Evolutionary conservation across 495 filamentous ascomycete species (phyloP), one percentile per base, ranked within the genome.

Genomic region (Apiosordaria backusii): DNA sequence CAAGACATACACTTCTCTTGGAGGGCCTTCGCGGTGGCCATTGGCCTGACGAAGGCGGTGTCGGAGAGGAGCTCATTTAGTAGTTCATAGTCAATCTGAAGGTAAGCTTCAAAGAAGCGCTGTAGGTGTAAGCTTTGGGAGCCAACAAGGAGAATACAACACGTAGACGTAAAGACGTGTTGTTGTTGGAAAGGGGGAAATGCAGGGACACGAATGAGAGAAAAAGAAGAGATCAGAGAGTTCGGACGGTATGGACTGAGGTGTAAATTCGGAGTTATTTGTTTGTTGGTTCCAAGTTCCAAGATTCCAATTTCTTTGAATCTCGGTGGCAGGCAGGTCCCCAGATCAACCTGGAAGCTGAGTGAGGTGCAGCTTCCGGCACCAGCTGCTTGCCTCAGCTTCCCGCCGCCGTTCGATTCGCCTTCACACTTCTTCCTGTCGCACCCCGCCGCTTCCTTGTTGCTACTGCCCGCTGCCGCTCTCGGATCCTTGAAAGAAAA

Each of bases 1-100:
- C n/a, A n/a, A 19, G 9, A 67, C 76, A 54, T 60, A 78, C 77
- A 53, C 65, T 79, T 68, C 77, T 69, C 67, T 75, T 75, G 45
- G 77, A 79, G 4, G 74, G 70, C 60, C 77, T 67, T 24, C 64
- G 67, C 15, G 74, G 75, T 21, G 75, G 74, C 75, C 72, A 76
- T 50, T 71, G 74, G 70, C 67, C 67, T 3, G 71, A 57, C 52
- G 72, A 35, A 53, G 73, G 57, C 35, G 67, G 58, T 24, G 73
- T 29, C 9, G 76, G 63, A 60, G 65, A 68, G 55, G 76, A 70
- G 71, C 68, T 79, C 77, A 78, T 78, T 61, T 57, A 35, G 61
- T 16, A 54, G 45, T 23, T 54, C 50, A 54, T 53, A 29, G 61
- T 63, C 45, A 55, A 45, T 45, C 35, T 45, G 35, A 45, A 45